These are phyloP conservation scores for Corymbia citriodora DNA, from an alignment of 441 rosid genomes.

Conservation along the genomic window DNA sequence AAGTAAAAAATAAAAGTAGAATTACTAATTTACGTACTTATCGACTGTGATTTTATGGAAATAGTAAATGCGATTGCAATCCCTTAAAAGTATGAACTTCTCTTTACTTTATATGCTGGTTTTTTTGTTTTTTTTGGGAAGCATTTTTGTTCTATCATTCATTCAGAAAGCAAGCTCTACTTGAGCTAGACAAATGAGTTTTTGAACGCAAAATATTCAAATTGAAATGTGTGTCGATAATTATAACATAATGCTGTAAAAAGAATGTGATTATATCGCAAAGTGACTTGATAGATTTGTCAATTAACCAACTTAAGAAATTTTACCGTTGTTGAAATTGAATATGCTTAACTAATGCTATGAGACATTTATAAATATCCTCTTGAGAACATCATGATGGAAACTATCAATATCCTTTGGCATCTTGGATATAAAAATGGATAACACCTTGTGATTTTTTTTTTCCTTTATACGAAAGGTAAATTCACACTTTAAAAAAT, in stretches of 20 bases:
- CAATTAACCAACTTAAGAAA: not conserved
- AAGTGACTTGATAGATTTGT: not conserved
- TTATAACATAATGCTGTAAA: too few species aligned
- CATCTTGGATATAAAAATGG: not conserved
- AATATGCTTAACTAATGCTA: not conserved
- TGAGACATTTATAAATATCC: not conserved
- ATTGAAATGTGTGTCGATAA: not conserved
- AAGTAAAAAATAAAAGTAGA: not conserved
- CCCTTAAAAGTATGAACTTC: not conserved
- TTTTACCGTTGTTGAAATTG: not conserved
- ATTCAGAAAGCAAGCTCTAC: too few species aligned
- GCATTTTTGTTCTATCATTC: too few species aligned
- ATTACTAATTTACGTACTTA: not conserved
- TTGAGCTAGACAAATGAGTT: too few species aligned
- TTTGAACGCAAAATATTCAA: not conserved
- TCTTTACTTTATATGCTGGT: not conserved
- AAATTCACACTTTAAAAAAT: not conserved
- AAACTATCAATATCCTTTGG: not conserved
- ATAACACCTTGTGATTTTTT: not conserved
- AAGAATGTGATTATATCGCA: not conserved
- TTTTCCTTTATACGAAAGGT: not conserved
- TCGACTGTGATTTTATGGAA: fast-evolving
- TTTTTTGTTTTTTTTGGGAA: too few species aligned
- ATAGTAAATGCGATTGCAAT: not conserved
- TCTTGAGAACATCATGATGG: fast-evolving